phyloP scores from a whole-genome alignment of 768 basidiomycete species.

The Tylopilus sp. region DNA sequence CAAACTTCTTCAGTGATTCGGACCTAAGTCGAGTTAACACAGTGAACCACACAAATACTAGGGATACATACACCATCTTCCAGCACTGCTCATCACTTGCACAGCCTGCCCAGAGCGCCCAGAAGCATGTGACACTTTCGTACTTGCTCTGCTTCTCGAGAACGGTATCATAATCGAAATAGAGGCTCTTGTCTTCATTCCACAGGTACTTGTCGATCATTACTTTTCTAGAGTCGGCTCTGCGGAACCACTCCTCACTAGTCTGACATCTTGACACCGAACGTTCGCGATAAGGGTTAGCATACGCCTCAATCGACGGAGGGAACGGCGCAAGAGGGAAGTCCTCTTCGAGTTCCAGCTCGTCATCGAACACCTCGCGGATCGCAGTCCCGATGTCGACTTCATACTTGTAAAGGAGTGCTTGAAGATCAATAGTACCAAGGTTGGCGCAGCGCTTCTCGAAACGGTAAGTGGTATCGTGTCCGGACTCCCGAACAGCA shows the following conservation, averaged over 20 bases:
- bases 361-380: constrained; percentile 90
- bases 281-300: constrained; percentile 54
- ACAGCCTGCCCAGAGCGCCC: constrained; percentile 97
- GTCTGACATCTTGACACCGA: constrained; percentile 61
- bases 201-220: constrained; percentile 93
- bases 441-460: constrained; percentile 98
- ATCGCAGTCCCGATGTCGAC: constrained; percentile 98
- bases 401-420: constrained; percentile 97
- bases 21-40: constrained; percentile 45
- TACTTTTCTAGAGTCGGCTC: constrained; percentile 78
- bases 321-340: constrained; percentile 93
- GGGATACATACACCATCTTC: constrained; percentile 76
- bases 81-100: constrained; percentile 94
- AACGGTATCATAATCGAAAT: constrained; percentile 95
- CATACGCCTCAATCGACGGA: constrained; percentile 67
- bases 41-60: background rate
- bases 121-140: constrained; percentile 95
- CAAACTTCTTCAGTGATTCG: constrained; percentile 89
- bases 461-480: constrained; percentile 95
- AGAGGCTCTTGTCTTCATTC: constrained; percentile 93
- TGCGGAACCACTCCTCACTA: constrained; percentile 90
- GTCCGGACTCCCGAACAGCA: constrained; percentile 92
- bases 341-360: constrained; percentile 88
- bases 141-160: constrained; percentile 90
- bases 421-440: constrained; percentile 93